Evolutionary conservation across 2,329 filamentous ascomycete genomes (phyloP), one percentile per base, ranked within the genome.

Genomic region (Diplodia corticola): DNA sequence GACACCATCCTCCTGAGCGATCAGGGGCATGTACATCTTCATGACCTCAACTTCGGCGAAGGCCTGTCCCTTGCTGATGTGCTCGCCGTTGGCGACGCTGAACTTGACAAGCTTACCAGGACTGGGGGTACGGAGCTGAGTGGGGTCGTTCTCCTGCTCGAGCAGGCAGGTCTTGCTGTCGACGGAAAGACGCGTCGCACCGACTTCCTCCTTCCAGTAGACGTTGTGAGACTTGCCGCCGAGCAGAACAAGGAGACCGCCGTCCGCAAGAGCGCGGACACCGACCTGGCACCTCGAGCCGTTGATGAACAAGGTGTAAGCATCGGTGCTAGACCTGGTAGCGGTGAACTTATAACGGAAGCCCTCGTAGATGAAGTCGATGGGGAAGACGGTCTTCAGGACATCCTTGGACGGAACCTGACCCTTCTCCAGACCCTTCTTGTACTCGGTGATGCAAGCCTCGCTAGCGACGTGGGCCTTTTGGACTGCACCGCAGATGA

Each of bases 21-120:
- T 86, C 65, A 99, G 85, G 74, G 95, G 95, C 95, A 99, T 99
- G 86, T 98, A 98, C 95, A 99, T 99, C 86, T 99, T 99, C 95
- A 99, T 99, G 80, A 99, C 95, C 81, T 99, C 95, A 48, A 99
- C 94, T 80, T 99, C 95, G 65, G 95, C 95, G 75, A 93, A 99
- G 37, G 94, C 85, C 79, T 98, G 91, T 66, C 94, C 94, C 72
- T 96, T 92, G 79, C 88, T 90, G 79, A 99, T 88, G 78, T 99
- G 95, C 72, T 93, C 86, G 68, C 95, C 95, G 74, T 96, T 98
- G 79, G 97, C 95, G 2, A 99, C 91, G 1, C 92, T 91, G 80
- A 95, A 99, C 82, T 97, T 97, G 82, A 99, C 94, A 40, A 99
- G 89, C 84, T 99, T 99, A 79, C 95, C 95, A 54, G 95, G 95